phyloP scores from a whole-genome alignment of 306 rosid genomes.

The Inga oerstediana region DNA sequence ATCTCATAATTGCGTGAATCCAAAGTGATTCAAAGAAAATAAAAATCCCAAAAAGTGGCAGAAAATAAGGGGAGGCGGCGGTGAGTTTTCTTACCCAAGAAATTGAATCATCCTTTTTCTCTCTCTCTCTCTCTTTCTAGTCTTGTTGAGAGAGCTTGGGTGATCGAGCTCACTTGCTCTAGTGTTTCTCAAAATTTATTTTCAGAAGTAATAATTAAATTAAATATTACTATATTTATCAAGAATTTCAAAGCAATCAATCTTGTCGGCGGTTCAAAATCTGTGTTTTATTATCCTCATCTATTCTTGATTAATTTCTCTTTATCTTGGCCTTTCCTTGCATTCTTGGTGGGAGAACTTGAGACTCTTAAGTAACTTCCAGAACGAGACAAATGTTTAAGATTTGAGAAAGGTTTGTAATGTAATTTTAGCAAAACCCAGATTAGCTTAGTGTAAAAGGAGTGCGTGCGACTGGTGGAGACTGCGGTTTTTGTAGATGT shows the following conservation, averaged over 20 bases:
- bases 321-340: background rate
- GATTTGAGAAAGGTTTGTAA: background rate
- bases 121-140: background rate
- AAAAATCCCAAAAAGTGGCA: slow-evolving; percentile 14
- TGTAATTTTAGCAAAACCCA: slow-evolving; percentile 4
- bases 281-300: background rate
- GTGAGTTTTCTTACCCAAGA: background rate
- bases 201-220: background rate
- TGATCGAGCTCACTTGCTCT: background rate
- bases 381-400: background rate
- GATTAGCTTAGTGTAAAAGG: background rate
- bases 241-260: background rate
- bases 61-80: slow-evolving; percentile 9
- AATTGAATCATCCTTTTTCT: background rate
- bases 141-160: background rate
- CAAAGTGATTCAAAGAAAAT: background rate
- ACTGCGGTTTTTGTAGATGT: slow-evolving; percentile 20
- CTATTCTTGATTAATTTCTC: background rate
- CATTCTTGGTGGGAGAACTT: background rate
- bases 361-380: background rate
- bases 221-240: background rate
- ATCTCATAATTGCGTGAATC: slow-evolving; percentile 29
- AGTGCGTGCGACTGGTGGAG: slow-evolving; percentile 36
- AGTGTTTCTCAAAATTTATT: background rate
- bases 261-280: background rate